Evolutionary conservation across 768 basidiomycete species (phyloP).

Genomic region (Lactarius hengduanensis): DNA sequence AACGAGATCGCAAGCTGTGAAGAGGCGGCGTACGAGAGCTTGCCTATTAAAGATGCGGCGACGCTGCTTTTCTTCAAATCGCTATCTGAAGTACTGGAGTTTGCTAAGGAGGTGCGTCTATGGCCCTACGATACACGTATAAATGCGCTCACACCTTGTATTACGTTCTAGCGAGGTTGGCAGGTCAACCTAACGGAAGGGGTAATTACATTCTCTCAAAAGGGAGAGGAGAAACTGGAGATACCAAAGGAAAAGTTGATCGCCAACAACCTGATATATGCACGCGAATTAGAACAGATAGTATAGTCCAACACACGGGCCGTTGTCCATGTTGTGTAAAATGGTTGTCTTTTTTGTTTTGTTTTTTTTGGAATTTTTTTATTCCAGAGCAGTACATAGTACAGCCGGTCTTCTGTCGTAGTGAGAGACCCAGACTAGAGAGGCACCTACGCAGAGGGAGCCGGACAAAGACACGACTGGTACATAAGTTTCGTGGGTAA

Average conservation of each 20-base stretch:
- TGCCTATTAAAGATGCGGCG: slow-evolving; percentile 87
- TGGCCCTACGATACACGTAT: not conserved
- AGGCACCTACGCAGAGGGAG: too few relatives aligned
- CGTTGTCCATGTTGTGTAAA: slow-evolving; percentile 8
- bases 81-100: slow-evolving; percentile 76
- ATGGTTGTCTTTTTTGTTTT: too few relatives aligned
- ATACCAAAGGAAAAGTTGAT: slow-evolving; percentile 87
- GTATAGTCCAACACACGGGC: slow-evolving; percentile 47
- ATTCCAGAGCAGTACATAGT: too few relatives aligned
- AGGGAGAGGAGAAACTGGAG: slow-evolving; percentile 77
- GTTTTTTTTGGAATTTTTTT: too few relatives aligned
- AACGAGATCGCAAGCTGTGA: slow-evolving; percentile 98
- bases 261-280: slow-evolving; percentile 71
- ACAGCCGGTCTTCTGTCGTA: too few relatives aligned
- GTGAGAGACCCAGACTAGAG: too few relatives aligned
- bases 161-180: slow-evolving; percentile 68
- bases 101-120: slow-evolving; percentile 70
- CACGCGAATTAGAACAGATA: slow-evolving; percentile 88
- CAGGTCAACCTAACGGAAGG: slow-evolving; percentile 69
- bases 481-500: too few relatives aligned
- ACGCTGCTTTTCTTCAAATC: slow-evolving; percentile 89
- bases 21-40: slow-evolving; percentile 87
- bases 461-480: too few relatives aligned
- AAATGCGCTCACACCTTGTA: not conserved
- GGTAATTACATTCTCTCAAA: slow-evolving; percentile 75